A percentile compares a stretch with the other conserved stretches of the same genome.
Evolutionary conservation across 1,284 basidiomycete species (phyloP).

Genomic region (Neolentinus lepideus): DNA sequence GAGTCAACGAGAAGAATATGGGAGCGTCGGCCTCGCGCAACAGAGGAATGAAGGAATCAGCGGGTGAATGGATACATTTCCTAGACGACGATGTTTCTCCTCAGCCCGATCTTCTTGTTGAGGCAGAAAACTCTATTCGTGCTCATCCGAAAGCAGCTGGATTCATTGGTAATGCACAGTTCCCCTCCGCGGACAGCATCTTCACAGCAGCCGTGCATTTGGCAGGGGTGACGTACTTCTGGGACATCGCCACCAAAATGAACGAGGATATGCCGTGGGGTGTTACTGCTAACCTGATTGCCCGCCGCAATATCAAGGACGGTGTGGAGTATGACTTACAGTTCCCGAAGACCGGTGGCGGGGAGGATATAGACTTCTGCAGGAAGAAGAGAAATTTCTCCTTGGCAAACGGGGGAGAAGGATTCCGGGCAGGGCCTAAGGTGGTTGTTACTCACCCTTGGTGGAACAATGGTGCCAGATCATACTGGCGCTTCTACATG

Average conservation of each 20-base stretch:
- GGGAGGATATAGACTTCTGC: conserved; percentile 58
- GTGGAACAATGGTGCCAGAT: conserved; percentile 43
- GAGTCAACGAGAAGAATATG: conserved; percentile 33
- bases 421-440: conserved; percentile 40
- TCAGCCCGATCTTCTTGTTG: conserved; percentile 32
- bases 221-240: conserved; percentile 52
- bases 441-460: conserved; percentile 48
- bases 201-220: conserved; percentile 50
- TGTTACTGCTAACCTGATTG: conserved; percentile 51
- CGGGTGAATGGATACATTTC: conserved; percentile 44
- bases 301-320: conserved; percentile 37
- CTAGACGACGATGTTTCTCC: conserved; percentile 53
- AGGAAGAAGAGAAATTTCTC: conserved; percentile 37
- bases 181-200: conserved; percentile 39
- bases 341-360: conserved; percentile 59
- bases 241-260: conserved; percentile 51
- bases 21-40: conserved; percentile 46
- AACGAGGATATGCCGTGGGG: conserved; percentile 49
- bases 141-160: conserved; percentile 39
- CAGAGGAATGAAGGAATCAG: conserved; percentile 37
- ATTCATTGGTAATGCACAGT: conserved; percentile 43
- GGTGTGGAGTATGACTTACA: conserved; percentile 34
- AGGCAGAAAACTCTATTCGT: conserved; percentile 41
- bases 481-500: conserved; percentile 49
- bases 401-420: conserved; percentile 25